A percentile compares a stretch with the other conserved stretches of the same genome.
phyloP scores from a whole-genome alignment of 2,329 filamentous ascomycete species.

The Alternaria triticimaculans region DNA sequence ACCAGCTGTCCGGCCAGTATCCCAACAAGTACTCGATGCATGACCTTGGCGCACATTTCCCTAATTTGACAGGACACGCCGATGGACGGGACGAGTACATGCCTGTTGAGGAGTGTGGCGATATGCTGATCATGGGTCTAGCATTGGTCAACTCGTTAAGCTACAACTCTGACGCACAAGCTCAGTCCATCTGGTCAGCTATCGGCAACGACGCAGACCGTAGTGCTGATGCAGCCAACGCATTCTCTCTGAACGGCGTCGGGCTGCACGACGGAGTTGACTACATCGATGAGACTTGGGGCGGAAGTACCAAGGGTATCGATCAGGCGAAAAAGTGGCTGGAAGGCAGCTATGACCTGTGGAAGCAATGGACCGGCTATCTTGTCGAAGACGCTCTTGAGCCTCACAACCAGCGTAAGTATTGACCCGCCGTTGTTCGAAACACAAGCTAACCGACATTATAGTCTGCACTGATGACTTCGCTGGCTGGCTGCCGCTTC shows the following conservation, averaged over 20 bases:
- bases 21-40: constrained; percentile 84
- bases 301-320: constrained; percentile 60
- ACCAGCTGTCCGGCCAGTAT: constrained; percentile 82
- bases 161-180: constrained; percentile 63
- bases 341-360: constrained; percentile 70
- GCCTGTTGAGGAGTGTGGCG: constrained; percentile 79
- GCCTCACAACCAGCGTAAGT: constrained; percentile 72
- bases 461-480: constrained; percentile 82
- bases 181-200: constrained; percentile 66
- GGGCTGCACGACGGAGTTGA: constrained; percentile 59
- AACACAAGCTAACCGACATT: constrained; percentile 4
- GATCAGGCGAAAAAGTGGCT: constrained; percentile 70
- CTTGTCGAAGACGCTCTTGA: constrained; percentile 77
- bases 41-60: constrained; percentile 74
- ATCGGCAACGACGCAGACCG: constrained; percentile 42
- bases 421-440: neutral
- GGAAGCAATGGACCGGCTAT: constrained; percentile 81
- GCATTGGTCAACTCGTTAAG: constrained; percentile 76
- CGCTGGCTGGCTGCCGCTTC: constrained; percentile 76
- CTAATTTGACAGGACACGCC: constrained; percentile 77
- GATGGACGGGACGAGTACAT: constrained; percentile 75
- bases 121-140: constrained; percentile 84
- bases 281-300: constrained; percentile 69
- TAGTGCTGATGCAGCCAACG: constrained; percentile 37
- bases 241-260: constrained; percentile 58